Evolutionary conservation across 768 basidiomycete genomes (phyloP), one percentile per base, ranked within the genome.

Genomic region (Ramaria sp.): DNA sequence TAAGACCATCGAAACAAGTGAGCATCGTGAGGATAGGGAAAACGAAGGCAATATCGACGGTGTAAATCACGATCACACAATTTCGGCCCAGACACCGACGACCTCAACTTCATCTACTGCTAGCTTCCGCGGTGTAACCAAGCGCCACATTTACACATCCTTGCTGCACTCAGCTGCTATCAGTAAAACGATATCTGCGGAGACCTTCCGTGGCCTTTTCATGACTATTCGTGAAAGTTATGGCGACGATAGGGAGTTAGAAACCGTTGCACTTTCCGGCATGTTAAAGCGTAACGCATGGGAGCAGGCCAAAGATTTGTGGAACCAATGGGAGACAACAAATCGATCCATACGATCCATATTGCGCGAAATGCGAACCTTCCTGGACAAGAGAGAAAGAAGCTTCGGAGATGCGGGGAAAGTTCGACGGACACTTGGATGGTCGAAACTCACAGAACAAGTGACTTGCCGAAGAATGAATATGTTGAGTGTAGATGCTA

Each of bases 211-310:
- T 28, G 25, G 30, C 5, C 27, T 55, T 27, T 45, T 48, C 20
- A 16, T 18, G 5, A 36, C 45, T 15, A 48, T 55, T 34, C 42
- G 53, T 13, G 53, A 30, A 12, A 28, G 27, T 18, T 34, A 45
- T 37, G 53, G 34, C 18, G 34, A 45, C 18, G 53, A 55, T 42
- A 55, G 18, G 28, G 25, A 18, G 43, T 28, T 55, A 15, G 30
- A 55, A 28, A 55, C 42, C n/a, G 34, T 55, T 3, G 42, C 24
- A 18, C 53, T 55, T 22, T 30, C 28, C 22, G 53, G 53, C 15
- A 20, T 55, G 22, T 16, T 55, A 20, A 39, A 27, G 25, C 53
- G 53, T 34, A 22, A 34, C 12, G 53, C 39, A 37, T 55, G 42
- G 43, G 42, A 55, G 10, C 15, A 45, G 32, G 53, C 43, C 34